phyloP scores from a whole-genome alignment of 371 early-diverging fungal genomes.

The Choanephora cucurbitarum region DNA sequence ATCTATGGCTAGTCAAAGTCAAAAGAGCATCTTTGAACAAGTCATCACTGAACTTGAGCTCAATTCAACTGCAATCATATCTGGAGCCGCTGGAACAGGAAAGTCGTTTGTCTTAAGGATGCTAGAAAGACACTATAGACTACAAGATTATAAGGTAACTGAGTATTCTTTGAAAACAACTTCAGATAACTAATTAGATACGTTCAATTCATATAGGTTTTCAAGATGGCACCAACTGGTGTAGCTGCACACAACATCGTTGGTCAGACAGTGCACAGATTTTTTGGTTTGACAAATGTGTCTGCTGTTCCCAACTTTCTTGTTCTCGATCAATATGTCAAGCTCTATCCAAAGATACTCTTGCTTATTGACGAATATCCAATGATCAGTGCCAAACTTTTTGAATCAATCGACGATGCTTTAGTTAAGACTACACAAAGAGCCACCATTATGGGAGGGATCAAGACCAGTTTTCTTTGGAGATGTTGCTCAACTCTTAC shows the following conservation, averaged over 20 bases:
- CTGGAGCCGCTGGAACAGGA: background rate
- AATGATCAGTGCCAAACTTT: background rate
- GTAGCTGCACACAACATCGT: background rate
- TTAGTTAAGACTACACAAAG: background rate
- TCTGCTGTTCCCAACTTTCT: background rate
- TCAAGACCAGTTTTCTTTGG: slow-evolving; percentile 3
- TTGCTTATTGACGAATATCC: slow-evolving; percentile 6
- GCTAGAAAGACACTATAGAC: background rate
- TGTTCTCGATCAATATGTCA: background rate
- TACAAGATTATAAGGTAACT: background rate
- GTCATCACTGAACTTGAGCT: background rate
- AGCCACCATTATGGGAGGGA: background rate
- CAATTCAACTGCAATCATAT: background rate
- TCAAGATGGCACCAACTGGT: background rate
- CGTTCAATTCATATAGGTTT: background rate
- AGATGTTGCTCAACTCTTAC: slow-evolving; percentile 8
- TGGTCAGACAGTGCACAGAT: background rate
- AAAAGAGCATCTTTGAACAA: background rate
- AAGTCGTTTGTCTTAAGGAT: background rate
- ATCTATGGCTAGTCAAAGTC: background rate
- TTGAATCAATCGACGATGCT: background rate
- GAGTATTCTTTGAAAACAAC: too few relatives aligned
- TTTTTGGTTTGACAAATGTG: background rate
- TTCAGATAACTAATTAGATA: too few relatives aligned
- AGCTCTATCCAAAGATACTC: background rate